Percentiles rank a stretch among this genome's conserved stretches.
Evolutionary conservation across 331 rosid genomes (phyloP).

Genomic region (Erythrophleum ivorense): DNA sequence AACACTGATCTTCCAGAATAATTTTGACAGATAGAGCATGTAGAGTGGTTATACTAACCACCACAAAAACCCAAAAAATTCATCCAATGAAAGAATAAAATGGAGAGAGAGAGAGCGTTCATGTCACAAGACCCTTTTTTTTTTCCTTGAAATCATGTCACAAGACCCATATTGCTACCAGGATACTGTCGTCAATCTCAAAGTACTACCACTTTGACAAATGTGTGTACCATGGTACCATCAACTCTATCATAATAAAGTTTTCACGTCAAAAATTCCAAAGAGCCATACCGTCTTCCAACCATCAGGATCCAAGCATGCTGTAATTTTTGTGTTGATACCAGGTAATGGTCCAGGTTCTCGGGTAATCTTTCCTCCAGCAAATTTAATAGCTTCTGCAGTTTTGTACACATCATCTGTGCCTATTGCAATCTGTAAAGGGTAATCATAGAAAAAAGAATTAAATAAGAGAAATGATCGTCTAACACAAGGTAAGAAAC

Average conservation of each 20-base stretch:
- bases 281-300: slow-evolving; percentile 86
- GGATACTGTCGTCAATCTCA: not conserved
- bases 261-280: not conserved
- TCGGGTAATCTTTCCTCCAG: slow-evolving; percentile 82
- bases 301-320: slow-evolving; percentile 95
- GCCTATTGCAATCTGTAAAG: slow-evolving; percentile 77
- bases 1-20: not conserved
- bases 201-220: not conserved
- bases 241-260: not conserved
- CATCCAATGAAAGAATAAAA: not conserved
- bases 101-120: not conserved
- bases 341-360: slow-evolving; percentile 93
- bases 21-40: not conserved
- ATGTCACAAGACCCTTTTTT: not conserved
- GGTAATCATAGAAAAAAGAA: slow-evolving; percentile 25
- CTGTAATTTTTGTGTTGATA: slow-evolving; percentile 78
- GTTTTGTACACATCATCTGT: slow-evolving; percentile 92
- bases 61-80: not conserved
- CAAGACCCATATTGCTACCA: not conserved
- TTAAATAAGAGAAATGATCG: slow-evolving; percentile 20
- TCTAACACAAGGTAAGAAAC: slow-evolving; percentile 16
- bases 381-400: slow-evolving; percentile 88
- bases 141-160: not conserved
- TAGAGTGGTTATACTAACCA: too few relatives aligned
- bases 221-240: not conserved